phyloP scores from a whole-genome alignment of 140 eudicot genomes.

The Anethum foeniculum region DNA sequence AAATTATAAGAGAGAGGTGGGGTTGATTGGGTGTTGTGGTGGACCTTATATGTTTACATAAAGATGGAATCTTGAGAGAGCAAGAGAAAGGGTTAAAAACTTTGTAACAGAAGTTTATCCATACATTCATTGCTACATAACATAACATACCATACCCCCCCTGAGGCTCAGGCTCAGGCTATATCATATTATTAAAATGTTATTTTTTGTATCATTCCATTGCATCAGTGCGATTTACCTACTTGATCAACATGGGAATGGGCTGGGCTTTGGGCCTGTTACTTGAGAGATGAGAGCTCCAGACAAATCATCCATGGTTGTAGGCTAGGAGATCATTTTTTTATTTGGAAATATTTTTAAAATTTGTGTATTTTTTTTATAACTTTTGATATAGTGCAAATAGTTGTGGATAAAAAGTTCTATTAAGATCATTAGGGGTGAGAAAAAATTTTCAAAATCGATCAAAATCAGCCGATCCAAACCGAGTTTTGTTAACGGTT shows the following conservation, averaged over 20 bases:
- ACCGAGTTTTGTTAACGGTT: too few relatives aligned
- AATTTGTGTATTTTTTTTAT: too few relatives aligned
- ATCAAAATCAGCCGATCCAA: too few relatives aligned
- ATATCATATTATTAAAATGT: background rate
- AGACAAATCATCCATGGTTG: too few relatives aligned
- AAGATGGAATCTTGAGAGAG: slow-evolving; percentile 11
- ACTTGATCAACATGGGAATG: background rate
- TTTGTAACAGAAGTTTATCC: background rate
- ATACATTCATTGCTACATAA: background rate
- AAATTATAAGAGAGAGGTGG: slow-evolving; percentile 5
- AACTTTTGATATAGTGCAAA: too few relatives aligned
- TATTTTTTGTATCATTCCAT: background rate
- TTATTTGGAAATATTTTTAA: too few relatives aligned
- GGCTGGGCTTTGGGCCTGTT: background rate
- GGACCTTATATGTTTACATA: slow-evolving; percentile 2
- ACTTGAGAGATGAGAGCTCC: background rate
- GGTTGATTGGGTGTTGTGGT: slow-evolving; percentile 7
- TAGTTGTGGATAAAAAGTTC: too few relatives aligned
- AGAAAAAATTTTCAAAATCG: too few relatives aligned
- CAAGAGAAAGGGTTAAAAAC: background rate
- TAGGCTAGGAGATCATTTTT: too few relatives aligned
- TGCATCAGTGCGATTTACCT: slow-evolving; percentile 3
- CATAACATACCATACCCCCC: too few relatives aligned
- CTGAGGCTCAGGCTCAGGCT: background rate
- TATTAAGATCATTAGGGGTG: too few relatives aligned